Evolutionary conservation across 2,329 filamentous ascomycete genomes (phyloP).

Genomic region (Pseudodiploospora longispora): DNA sequence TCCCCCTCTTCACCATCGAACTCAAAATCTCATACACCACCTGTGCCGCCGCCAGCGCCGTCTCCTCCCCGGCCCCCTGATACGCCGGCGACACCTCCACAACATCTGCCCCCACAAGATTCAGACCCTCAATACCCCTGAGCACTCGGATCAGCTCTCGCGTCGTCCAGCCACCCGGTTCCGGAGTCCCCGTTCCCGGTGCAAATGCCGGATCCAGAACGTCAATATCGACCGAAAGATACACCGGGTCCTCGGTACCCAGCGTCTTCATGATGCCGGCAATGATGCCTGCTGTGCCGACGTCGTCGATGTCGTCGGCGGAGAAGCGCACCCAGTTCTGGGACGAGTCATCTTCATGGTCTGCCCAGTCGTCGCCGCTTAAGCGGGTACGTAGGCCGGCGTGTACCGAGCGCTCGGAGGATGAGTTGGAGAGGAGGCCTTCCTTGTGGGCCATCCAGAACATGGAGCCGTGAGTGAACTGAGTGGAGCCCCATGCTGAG

Average conservation of each 20-base stretch:
- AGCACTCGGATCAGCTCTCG: conserved; percentile 79
- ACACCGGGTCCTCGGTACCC: conserved; percentile 70
- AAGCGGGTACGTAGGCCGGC: conserved; percentile 75
- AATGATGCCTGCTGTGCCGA: conserved; percentile 65
- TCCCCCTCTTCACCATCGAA: conserved; percentile 54
- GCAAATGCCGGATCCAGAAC: conserved; percentile 63
- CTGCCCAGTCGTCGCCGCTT: conserved; percentile 53
- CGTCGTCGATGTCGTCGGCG: conserved; percentile 78
- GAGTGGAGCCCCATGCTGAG: conserved; percentile 54
- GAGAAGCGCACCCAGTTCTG: conserved; percentile 75
- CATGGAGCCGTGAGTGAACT: conserved; percentile 85
- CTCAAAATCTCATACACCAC: conserved; percentile 81
- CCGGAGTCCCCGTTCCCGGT: conserved; percentile 79
- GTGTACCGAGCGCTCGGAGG: conserved; percentile 66
- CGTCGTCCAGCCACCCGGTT: conserved; percentile 87
- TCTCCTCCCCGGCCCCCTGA: conserved; percentile 72
- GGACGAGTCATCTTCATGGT: conserved; percentile 62
- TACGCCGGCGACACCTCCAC: conserved; percentile 81
- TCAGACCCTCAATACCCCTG: conserved; percentile 71
- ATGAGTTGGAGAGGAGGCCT: conserved; percentile 64
- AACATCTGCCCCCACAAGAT: conserved; percentile 81
- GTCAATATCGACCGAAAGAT: conserved; percentile 75
- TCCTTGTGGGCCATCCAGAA: conserved; percentile 83
- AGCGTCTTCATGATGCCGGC: conserved; percentile 62
- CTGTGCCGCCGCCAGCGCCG: conserved; percentile 75